A percentile compares a stretch with the other conserved stretches of the same genome.
phyloP scores from a whole-genome alignment of 768 basidiomycete species.

The Clavaria fumosa region DNA sequence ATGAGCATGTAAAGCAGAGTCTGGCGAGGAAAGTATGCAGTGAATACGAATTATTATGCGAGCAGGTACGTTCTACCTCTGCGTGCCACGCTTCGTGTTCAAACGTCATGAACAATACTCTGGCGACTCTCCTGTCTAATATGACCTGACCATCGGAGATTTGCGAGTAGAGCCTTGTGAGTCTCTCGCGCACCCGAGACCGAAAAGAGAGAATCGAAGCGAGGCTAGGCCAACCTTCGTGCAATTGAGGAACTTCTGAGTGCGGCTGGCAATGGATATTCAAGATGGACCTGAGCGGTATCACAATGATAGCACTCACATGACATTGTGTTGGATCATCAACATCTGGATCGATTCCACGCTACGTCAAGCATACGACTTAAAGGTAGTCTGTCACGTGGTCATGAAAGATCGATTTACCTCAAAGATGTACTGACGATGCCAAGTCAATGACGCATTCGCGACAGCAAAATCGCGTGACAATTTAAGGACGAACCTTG shows the following conservation, averaged over 20 bases:
- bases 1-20: conserved; percentile 92
- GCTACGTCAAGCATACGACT: too few relatives aligned
- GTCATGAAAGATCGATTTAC: conserved; percentile 19
- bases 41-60: background rate
- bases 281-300: background rate
- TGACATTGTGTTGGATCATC: conserved; percentile 81
- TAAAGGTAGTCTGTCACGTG: too few relatives aligned
- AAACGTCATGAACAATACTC: conserved; percentile 80
- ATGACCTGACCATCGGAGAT: conserved; percentile 34
- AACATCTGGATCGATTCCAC: conserved; percentile 92
- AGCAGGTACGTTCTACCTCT: conserved; percentile 24
- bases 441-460: conserved; percentile 3
- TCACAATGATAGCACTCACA: conserved; percentile 28
- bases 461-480: conserved; percentile 12
- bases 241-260: conserved; percentile 65
- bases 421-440: conserved; percentile 64
- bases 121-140: conserved; percentile 50
- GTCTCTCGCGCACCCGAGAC: conserved; percentile 56
- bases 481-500: conserved; percentile 28
- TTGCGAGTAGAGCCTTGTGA: conserved; percentile 59
- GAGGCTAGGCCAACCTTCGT: conserved; percentile 80
- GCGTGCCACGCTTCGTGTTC: conserved; percentile 86
- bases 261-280: conserved; percentile 44
- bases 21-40: conserved; percentile 9
- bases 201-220: conserved; percentile 61